A percentile compares a stretch with the other conserved stretches of the same genome.
phyloP scores from a whole-genome alignment of 2,329 filamentous ascomycete genomes.

The Colletotrichum kahawae region DNA sequence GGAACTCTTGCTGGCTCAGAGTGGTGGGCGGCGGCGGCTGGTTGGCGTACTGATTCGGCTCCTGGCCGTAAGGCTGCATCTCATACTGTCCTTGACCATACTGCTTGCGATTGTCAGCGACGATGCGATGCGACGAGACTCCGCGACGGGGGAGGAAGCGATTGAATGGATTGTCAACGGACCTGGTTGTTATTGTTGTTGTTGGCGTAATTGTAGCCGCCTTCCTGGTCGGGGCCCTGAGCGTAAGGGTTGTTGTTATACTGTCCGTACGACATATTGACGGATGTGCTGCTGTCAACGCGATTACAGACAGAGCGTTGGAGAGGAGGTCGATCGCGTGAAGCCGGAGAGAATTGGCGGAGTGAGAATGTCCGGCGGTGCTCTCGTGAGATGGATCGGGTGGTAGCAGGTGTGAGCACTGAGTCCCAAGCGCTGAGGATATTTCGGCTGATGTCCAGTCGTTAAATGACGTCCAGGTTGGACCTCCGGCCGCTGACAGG shows the following conservation, averaged over 20 bases:
- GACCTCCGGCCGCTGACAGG: constrained; percentile 12
- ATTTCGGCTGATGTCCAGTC: constrained; percentile 18
- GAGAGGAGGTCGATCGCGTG: background rate
- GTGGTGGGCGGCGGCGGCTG: constrained; percentile 25
- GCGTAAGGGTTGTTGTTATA: constrained; percentile 72
- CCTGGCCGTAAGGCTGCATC: constrained; percentile 56
- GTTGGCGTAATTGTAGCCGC: constrained; percentile 46
- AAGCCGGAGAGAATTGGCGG: background rate
- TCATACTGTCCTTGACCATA: constrained; percentile 52
- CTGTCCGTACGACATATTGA: constrained; percentile 64
- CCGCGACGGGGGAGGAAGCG: background rate
- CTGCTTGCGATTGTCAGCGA: constrained; percentile 11
- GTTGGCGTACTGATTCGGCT: constrained; percentile 26
- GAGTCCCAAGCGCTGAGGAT: background rate
- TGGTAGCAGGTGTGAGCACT: background rate
- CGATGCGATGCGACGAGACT: background rate
- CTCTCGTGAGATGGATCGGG: constrained; percentile 5
- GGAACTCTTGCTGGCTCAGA: constrained; percentile 70
- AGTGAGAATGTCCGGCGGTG: background rate
- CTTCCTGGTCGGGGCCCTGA: constrained; percentile 53
- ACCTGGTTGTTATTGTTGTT: constrained; percentile 36
- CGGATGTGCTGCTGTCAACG: background rate
- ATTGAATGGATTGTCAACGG: constrained; percentile 28
- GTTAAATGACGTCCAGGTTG: constrained; percentile 22
- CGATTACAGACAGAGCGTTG: background rate